Evolutionary conservation across 1,139 yeast species (phyloP).

Genomic region (Magnusiomyces clavatus): DNA sequence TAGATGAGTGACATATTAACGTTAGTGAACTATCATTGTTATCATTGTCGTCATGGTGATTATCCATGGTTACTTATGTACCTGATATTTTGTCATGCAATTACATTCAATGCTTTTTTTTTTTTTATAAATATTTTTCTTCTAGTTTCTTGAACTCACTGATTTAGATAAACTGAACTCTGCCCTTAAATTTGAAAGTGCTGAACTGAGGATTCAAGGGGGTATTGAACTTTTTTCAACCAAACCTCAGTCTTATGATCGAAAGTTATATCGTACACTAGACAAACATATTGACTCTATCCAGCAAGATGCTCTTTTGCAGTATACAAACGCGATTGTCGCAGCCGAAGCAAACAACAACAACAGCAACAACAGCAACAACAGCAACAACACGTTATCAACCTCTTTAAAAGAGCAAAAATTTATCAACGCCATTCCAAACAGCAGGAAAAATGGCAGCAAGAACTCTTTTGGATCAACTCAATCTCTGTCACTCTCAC

Average conservation of each 20-base stretch:
- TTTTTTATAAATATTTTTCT: no score
- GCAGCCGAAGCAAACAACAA: slow-evolving; percentile 7
- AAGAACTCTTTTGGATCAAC: slow-evolving; percentile 1
- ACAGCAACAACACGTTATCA: slow-evolving; percentile 14
- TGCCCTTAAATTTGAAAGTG: slow-evolving; percentile 77
- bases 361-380: slow-evolving; percentile 12
- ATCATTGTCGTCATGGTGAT: slow-evolving; percentile 1
- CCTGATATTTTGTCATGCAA: background rate
- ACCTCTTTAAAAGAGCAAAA: slow-evolving; percentile 9
- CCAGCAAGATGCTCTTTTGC: slow-evolving; percentile 20
- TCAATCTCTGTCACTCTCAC: slow-evolving; percentile 16
- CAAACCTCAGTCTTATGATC: slow-evolving; percentile 83
- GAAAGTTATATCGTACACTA: slow-evolving; percentile 78
- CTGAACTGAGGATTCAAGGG: slow-evolving; percentile 83
- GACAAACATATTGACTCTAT: slow-evolving; percentile 51
- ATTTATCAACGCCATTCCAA: background rate
- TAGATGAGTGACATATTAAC: no score
- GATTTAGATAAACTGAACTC: slow-evolving; percentile 86
- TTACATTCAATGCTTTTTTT: background rate
- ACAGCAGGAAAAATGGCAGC: no score
- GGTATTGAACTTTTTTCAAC: slow-evolving; percentile 93
- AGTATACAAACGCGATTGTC: slow-evolving; percentile 5
- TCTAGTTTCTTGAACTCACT: slow-evolving; percentile 79
- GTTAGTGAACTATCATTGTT: no score
- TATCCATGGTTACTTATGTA: no score